Evolutionary conservation across 441 rosid genomes (phyloP), one percentile per base, ranked within the genome.

Genomic region (Metrosideros polymorpha): DNA sequence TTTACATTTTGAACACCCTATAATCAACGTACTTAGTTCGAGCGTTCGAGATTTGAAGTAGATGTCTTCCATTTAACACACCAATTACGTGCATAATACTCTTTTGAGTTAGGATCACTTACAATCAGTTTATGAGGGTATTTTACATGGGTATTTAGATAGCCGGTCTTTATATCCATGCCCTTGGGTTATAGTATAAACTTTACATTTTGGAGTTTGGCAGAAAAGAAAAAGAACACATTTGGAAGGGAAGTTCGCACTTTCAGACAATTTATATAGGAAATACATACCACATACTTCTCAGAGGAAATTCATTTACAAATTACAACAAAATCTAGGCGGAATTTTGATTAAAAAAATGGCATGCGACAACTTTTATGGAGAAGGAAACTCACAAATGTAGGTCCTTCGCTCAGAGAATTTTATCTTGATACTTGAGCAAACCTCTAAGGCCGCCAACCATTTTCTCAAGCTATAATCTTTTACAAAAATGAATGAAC

Each of bases 51-150:
- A 30, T 17, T 61, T 30, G 39, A 61, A 14, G 22, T 59, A 59
- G 1, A 7, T 2, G 39, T 59, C 5, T 0, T n/a, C 4, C 9
- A 3, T 0, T 61, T 12, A 7, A 7, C 24, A 1, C 42, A 61
- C 9, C 1, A 32, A 30, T 32, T 3, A 18, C 0, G 4, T 0
- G 7, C 42, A 18, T 8, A 32, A 18, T 8, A 32, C 24, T 63
- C 13, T 5, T 32, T 3, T 32, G 12, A 22, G 35, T 9, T 0
- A 18, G 6, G 43, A 32, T 10, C 6, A 0, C 22, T 0, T 18
- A 13, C 12, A 32, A 18, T 7, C 22, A 1, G 10, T 32, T 61
- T 30, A 7, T 1, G 3, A 30, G 3, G 19, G 4, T 61, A 19
- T 30, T 15, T n/a, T 10, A 30, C 53, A 51, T 17, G 12, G 0